Conservation (phyloP, 805 yeast species). For the Myxozyma lipomycoides region DNA sequence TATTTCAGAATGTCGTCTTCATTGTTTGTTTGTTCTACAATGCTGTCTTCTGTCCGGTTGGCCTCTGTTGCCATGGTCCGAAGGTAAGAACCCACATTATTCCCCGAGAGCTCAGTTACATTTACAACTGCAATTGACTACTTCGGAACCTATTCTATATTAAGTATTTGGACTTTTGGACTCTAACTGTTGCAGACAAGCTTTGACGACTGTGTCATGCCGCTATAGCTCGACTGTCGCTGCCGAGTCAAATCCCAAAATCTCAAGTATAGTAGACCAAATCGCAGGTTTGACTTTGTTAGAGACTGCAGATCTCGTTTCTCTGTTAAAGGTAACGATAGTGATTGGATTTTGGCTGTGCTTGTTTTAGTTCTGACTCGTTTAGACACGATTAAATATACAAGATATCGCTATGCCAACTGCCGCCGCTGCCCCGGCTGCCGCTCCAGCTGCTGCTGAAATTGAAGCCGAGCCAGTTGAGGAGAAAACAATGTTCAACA, state of each 20-base stretch:
- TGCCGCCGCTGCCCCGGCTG: slow-evolving; percentile 58
- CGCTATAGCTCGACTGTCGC: slow-evolving; percentile 37
- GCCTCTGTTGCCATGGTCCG: no score
- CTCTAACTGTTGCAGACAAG: no score
- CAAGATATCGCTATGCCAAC: slow-evolving; percentile 81
- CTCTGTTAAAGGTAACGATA: slow-evolving; percentile 42
- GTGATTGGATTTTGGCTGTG: slow-evolving; percentile 36
- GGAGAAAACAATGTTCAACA: slow-evolving; percentile 86
- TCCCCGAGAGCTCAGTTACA: no score
- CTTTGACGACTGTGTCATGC: background rate
- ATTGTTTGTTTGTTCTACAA: background rate
- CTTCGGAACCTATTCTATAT: no score
- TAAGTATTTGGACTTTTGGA: no score
- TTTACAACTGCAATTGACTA: no score
- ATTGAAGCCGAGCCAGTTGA: slow-evolving; percentile 69
- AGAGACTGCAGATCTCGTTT: slow-evolving; percentile 84
- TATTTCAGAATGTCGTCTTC: background rate
- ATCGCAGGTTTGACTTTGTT: slow-evolving; percentile 85
- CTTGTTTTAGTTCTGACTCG: background rate
- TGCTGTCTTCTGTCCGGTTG: slow-evolving; percentile 5
- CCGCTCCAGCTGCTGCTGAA: slow-evolving; percentile 66
- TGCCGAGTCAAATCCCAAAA: slow-evolving; percentile 66
- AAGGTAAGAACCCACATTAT: no score
- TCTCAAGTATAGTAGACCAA: slow-evolving; percentile 79
- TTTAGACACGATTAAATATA: slow-evolving; percentile 67